Evolutionary conservation across 1,139 yeast species (phyloP).

Genomic region (Hyphopichia khmerensis): DNA sequence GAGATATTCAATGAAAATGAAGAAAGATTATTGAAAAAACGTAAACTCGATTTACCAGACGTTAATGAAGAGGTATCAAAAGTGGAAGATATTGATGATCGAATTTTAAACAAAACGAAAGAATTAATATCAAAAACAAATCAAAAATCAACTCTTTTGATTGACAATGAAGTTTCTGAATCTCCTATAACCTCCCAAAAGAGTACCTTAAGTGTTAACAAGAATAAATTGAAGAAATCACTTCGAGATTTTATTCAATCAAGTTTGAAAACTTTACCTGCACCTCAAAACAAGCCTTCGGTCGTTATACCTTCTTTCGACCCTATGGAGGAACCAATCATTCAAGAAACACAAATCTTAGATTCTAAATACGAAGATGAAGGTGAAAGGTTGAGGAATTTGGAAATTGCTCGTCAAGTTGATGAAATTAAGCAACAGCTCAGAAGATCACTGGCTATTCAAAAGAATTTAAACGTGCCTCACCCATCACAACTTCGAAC

Average conservation of each 20-base stretch:
- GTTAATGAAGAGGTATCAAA: constrained; percentile 24
- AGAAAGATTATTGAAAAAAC: constrained; percentile 45
- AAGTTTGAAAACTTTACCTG: constrained; percentile 24
- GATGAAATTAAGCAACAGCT: constrained; percentile 28
- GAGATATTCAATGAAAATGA: constrained; percentile 30
- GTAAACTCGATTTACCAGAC: constrained; percentile 55
- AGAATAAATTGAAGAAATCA: background rate
- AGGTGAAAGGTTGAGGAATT: constrained; percentile 21
- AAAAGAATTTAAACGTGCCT: constrained; percentile 53
- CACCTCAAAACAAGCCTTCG: constrained; percentile 24
- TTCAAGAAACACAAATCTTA: constrained; percentile 2
- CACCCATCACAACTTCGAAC: constrained; percentile 17
- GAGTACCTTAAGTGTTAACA: too few relatives aligned
- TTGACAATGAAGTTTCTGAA: constrained; percentile 5
- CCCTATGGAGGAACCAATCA: constrained; percentile 17
- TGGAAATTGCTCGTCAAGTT: constrained; percentile 25
- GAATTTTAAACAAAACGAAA: constrained; percentile 26
- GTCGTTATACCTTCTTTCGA: constrained; percentile 27
- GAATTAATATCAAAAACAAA: constrained; percentile 18
- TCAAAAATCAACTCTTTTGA: constrained; percentile 15
- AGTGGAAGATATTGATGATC: constrained; percentile 21
- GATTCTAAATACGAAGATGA: constrained; percentile 12
- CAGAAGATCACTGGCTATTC: constrained; percentile 51
- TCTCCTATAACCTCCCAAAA: background rate
- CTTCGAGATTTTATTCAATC: constrained; percentile 2